Evolutionary conservation across 1,284 basidiomycete species (phyloP).

Genomic region (Rhizopogon parksii): DNA sequence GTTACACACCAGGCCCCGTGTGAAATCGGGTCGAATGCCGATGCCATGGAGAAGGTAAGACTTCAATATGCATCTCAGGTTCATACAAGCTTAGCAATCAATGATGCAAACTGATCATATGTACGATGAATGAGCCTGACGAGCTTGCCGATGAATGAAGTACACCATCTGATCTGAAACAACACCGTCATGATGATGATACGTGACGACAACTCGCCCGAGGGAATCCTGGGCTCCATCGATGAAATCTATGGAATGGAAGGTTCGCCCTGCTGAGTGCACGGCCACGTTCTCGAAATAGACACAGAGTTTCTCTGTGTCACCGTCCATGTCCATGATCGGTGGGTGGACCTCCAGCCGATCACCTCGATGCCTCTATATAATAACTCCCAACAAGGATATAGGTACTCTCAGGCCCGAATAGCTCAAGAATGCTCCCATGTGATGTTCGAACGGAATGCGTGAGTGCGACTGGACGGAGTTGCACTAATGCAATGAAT

Average conservation of each 20-base stretch:
- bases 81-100: not conserved
- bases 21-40: slow-evolving; percentile 13
- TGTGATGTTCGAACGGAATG: slow-evolving; percentile 11
- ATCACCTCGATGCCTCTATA: slow-evolving; percentile 7
- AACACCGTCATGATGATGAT: not conserved
- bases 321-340: not conserved
- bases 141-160: not conserved
- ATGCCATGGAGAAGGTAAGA: not conserved
- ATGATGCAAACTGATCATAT: not conserved
- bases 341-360: not conserved
- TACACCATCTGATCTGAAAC: not conserved
- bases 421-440: slow-evolving; percentile 16
- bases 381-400: slow-evolving; percentile 2
- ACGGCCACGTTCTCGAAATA: slow-evolving; percentile 3
- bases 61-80: not conserved
- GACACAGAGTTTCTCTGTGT: not conserved
- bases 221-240: not conserved
- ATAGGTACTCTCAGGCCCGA: slow-evolving; percentile 15
- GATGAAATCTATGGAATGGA: too few species aligned
- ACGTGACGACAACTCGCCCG: not conserved
- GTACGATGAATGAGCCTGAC: not conserved
- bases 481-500: not conserved
- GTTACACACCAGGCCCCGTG: slow-evolving; percentile 11
- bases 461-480: slow-evolving; percentile 15
- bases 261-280: not conserved